Percentiles rank a stretch among this genome's conserved stretches.
These are phyloP conservation scores for Angomonas deanei DNA, from an alignment of 208 protist genomes.

Conservation along the genomic window DNA sequence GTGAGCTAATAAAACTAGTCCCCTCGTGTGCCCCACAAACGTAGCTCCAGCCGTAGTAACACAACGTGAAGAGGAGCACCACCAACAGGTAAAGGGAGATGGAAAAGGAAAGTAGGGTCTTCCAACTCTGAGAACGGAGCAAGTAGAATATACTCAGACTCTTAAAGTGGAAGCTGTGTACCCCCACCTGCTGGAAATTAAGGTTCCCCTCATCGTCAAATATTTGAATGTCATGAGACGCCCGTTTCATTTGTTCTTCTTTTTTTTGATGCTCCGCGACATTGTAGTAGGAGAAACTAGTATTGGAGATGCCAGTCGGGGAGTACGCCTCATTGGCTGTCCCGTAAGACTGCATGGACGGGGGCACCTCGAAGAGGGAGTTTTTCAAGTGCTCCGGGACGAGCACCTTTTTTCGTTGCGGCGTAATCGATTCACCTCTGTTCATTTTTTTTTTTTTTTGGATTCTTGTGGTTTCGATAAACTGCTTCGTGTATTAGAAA, in stretches of 20 bases:
- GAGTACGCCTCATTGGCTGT: neutral
- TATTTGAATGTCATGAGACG: slow-evolving; percentile 31
- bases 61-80: slow-evolving; percentile 35
- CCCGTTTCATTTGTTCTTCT: neutral
- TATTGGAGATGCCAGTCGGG: neutral
- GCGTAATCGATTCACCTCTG: slow-evolving; percentile 35
- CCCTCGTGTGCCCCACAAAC: slow-evolving; percentile 40
- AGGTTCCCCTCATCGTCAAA: slow-evolving; percentile 70
- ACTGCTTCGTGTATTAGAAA: no score
- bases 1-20: slow-evolving; percentile 28
- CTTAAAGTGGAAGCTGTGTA: slow-evolving; percentile 65
- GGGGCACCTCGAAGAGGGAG: slow-evolving; percentile 18
- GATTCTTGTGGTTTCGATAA: no score
- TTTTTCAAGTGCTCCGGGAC: slow-evolving; percentile 32
- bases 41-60: slow-evolving; percentile 55
- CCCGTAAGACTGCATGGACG: neutral
- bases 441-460: slow-evolving; percentile 21
- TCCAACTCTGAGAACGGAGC: slow-evolving; percentile 57
- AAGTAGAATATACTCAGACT: slow-evolving; percentile 60
- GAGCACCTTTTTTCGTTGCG: slow-evolving; percentile 17
- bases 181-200: slow-evolving; percentile 47
- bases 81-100: slow-evolving; percentile 58
- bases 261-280: neutral
- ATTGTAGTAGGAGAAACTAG: slow-evolving; percentile 2
- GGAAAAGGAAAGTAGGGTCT: slow-evolving; percentile 44